These are phyloP conservation scores for Boechera retrofracta DNA, from an alignment of 345 rosid genomes.

Conservation along the genomic window DNA sequence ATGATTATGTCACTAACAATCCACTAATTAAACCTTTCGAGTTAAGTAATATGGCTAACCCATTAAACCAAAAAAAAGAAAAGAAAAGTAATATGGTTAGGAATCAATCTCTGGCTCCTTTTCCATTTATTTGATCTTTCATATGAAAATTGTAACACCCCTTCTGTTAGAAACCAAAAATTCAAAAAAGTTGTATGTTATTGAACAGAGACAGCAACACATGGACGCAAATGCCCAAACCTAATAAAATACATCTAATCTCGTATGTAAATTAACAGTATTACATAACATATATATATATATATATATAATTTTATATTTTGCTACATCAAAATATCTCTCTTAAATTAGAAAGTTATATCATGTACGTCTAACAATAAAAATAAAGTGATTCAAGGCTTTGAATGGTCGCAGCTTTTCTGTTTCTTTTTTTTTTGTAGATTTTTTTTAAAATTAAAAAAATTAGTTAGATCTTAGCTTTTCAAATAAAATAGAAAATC, in stretches of 20 bases:
- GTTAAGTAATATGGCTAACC: slow-evolving; percentile 45
- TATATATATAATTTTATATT: no score
- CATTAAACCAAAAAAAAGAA: no score
- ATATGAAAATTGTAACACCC: not conserved
- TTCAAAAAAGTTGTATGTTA: not conserved
- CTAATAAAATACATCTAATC: not conserved
- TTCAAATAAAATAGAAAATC: not conserved
- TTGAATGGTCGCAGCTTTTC: not conserved
- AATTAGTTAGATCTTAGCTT: not conserved
- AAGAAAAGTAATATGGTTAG: slow-evolving; percentile 41
- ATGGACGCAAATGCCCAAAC: not conserved
- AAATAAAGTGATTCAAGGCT: not conserved
- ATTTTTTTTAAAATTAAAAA: not conserved
- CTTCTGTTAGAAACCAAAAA: slow-evolving; percentile 3
- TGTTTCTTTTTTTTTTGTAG: not conserved
- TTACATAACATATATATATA: not conserved
- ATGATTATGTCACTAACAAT: slow-evolving; percentile 43
- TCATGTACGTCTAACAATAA: not conserved
- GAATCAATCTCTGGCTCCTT: slow-evolving; percentile 40
- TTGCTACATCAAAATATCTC: no score
- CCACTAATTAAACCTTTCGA: slow-evolving; percentile 45
- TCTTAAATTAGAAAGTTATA: not conserved
- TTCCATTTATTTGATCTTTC: slow-evolving; percentile 29
- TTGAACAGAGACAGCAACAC: not conserved
- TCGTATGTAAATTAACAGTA: not conserved